A percentile compares a stretch with the other conserved stretches of the same genome.
phyloP scores from a whole-genome alignment of 2,329 filamentous ascomycete species.

The Trichoderma atroviride region DNA sequence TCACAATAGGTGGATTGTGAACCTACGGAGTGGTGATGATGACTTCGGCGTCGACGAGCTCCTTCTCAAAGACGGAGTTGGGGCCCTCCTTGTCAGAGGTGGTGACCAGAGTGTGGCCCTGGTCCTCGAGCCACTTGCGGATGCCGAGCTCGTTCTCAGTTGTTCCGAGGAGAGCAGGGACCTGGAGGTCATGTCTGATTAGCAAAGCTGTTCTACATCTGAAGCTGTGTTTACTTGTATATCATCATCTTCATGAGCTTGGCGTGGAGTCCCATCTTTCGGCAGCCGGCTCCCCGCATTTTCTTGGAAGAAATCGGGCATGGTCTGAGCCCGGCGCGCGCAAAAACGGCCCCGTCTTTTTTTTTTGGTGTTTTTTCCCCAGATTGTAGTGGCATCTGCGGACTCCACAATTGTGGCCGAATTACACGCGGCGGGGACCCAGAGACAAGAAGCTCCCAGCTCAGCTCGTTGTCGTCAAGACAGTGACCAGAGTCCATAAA shows the following conservation, averaged over 20 bases:
- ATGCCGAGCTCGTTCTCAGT: conserved; percentile 98
- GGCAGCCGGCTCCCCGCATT: conserved; percentile 23
- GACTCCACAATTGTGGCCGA: conserved; percentile 11
- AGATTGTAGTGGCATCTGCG: not conserved
- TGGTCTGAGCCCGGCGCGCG: not conserved
- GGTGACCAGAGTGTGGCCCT: conserved; percentile 94
- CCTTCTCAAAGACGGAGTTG: conserved; percentile 90
- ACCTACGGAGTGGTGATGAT: conserved; percentile 96
- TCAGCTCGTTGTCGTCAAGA: not conserved
- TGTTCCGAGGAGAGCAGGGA: conserved; percentile 85
- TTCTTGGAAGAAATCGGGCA: not conserved
- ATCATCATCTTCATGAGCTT: not conserved
- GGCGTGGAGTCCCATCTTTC: not conserved
- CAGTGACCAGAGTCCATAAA: not conserved
- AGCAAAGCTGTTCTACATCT: not conserved
- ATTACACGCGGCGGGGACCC: not conserved
- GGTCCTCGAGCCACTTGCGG: conserved; percentile 95
- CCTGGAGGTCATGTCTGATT: conserved; percentile 44
- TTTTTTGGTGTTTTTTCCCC: not conserved
- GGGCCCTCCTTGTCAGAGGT: conserved; percentile 97
- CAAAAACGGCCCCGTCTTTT: conserved; percentile 1
- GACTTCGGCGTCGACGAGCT: conserved; percentile 94
- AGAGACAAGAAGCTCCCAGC: not conserved
- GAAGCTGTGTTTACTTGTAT: not conserved
- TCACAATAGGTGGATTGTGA: too few relatives aligned